Percentiles rank a stretch among this genome's conserved stretches.
These are phyloP conservation scores for Aaosphaeria arxii DNA, from an alignment of 2,329 filamentous ascomycete genomes.

Conservation along the genomic window DNA sequence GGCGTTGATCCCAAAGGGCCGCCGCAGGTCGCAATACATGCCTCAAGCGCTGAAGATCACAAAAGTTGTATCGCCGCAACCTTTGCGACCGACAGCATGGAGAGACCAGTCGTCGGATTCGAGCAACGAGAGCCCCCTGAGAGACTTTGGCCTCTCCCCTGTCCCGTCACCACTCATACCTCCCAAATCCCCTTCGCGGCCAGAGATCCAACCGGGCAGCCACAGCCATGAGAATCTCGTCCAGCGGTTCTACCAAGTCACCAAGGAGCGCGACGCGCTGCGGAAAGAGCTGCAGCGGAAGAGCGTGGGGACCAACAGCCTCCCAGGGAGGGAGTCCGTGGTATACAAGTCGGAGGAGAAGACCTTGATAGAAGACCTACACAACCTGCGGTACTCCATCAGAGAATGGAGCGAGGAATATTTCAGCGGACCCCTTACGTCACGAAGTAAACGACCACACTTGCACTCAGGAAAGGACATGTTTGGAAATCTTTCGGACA, in stretches of 20 bases:
- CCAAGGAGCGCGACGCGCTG: slow-evolving; percentile 35
- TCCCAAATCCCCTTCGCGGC: slow-evolving; percentile 35
- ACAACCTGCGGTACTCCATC: slow-evolving; percentile 32
- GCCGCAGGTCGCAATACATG: slow-evolving; percentile 25
- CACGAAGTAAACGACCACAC: slow-evolving; percentile 28
- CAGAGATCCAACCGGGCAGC: slow-evolving; percentile 25
- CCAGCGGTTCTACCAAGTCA: slow-evolving; percentile 37
- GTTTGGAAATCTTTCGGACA: slow-evolving; percentile 32
- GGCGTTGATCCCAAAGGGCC: slow-evolving; percentile 30
- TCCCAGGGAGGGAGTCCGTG: slow-evolving; percentile 21
- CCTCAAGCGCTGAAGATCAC: slow-evolving; percentile 13
- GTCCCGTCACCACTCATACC: slow-evolving; percentile 26
- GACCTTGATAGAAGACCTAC: slow-evolving; percentile 33
- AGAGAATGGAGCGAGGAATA: slow-evolving; percentile 34
- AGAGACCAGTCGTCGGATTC: slow-evolving; percentile 16
- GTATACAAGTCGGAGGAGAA: slow-evolving; percentile 36
- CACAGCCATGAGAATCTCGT: slow-evolving; percentile 35
- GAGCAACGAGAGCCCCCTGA: slow-evolving; percentile 18
- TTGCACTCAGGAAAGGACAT: slow-evolving; percentile 29
- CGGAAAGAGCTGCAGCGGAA: slow-evolving; percentile 34
- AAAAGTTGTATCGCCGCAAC: slow-evolving; percentile 15
- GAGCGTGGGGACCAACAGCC: slow-evolving; percentile 27
- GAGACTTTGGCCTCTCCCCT: slow-evolving; percentile 7
- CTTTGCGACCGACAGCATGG: slow-evolving; percentile 7
- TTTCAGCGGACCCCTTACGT: slow-evolving; percentile 25